phyloP scores from a whole-genome alignment of 345 rosid species.

The Cardamine chenopodiifolia region DNA sequence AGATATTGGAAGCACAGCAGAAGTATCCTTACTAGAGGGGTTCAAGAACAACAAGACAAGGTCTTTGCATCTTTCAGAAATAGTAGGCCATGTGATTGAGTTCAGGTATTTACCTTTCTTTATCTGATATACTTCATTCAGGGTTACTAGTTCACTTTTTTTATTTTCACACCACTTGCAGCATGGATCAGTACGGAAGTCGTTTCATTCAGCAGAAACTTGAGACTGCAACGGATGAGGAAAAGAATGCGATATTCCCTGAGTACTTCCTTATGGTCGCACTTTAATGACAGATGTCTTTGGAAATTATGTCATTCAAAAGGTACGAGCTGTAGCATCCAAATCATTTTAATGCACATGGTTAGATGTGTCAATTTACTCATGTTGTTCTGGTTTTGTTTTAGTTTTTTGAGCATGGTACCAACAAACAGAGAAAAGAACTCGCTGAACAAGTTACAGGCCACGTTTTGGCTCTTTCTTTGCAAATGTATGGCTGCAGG shows the following conservation, averaged over 20 bases:
- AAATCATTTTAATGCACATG: not conserved
- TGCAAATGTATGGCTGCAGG: constrained; percentile 99
- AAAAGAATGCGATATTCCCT: constrained; percentile 76
- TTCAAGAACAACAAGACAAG: constrained; percentile 81
- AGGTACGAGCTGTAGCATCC: constrained; percentile 48
- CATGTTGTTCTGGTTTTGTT: constrained; percentile 39
- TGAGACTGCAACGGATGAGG: constrained; percentile 75
- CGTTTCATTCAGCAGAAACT: constrained; percentile 98
- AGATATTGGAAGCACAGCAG: constrained; percentile 56
- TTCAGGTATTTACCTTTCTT: constrained; percentile 65
- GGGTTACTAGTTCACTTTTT: constrained; percentile 24
- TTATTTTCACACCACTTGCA: constrained; percentile 46
- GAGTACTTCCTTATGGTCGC: constrained; percentile 79
- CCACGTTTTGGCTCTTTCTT: constrained; percentile 81
- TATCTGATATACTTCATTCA: constrained; percentile 13
- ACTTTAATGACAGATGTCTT: constrained; percentile 98
- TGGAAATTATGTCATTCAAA: constrained; percentile 96
- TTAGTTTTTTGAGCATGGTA: constrained; percentile 94
- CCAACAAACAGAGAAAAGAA: constrained; percentile 74
- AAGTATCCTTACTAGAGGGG: constrained; percentile 75
- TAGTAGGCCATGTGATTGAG: constrained; percentile 75
- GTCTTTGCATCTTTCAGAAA: constrained; percentile 74
- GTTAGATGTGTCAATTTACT: constrained; percentile 21
- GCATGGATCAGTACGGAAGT: constrained; percentile 94
- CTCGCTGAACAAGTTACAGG: constrained; percentile 78